Base-by-base conservation (phyloP, 257 asterid species). In the Solanum pimpinellifolium region DNA sequence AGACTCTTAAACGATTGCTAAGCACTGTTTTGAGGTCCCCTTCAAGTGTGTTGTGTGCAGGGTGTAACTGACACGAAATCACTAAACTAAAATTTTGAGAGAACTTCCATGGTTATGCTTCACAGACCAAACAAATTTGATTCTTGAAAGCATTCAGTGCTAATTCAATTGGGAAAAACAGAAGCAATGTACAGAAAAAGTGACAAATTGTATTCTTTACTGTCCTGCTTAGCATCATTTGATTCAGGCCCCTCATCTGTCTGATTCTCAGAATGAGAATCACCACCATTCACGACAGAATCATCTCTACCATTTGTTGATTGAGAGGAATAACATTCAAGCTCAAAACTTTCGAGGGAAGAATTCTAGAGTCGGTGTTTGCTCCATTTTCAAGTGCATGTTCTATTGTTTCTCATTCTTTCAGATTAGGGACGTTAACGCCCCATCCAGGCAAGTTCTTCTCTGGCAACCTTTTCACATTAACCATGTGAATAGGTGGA, bases 401-500 rank as follows among this genome's bases (percentile, higher is more conserved):
- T 86, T 94, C 99, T 88, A 97, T 89, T 0, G 99, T 99, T 89
- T 97, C 99, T 99, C 99, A 97, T 87, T 97, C 99, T 88, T 94
- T 95, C n/a, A 92, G 88, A 93, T 97, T 97, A 85, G 99, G 97
- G 87, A 97, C 98, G 87, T 96, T 97, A 42, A 95, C 90, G 87
- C 99, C 99, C 99, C 99, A 97, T 10, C 99, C 99, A 60, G 98
- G 99, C 91, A 97, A 89, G 88, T 96, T 98, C 90, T 96, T 97
- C 82, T 96, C 98, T 15, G 99, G 98, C 72, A 97, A 92, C 93
- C 98, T 93, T 92, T 93, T 97, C 75, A 97, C 97, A 62, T 93
- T 94, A 84, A 97, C 95, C 2, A 94, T 87, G 31, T 95, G 93
- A 86, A 97, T 94, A 62, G 96, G 95, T 31, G 99, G 99, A 56